A percentile compares a stretch with the other conserved stretches of the same genome.
phyloP scores from a whole-genome alignment of 345 rosid genomes.

The Arabidopsis thaliana region DNA sequence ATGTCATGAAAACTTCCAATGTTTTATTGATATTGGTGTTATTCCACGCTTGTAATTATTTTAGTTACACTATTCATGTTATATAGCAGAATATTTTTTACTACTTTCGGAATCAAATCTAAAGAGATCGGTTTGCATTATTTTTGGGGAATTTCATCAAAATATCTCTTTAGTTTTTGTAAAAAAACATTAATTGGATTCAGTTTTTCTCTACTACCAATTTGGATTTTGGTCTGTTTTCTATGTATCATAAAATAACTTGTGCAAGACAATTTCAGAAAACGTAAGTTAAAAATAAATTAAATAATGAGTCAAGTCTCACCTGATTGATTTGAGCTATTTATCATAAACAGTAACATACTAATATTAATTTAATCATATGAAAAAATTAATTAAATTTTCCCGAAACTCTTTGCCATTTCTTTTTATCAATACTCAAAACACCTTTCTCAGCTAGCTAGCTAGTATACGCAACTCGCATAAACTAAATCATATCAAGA shows the following conservation, averaged over 20 bases:
- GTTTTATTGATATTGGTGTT: background rate
- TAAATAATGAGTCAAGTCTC: too few relatives aligned
- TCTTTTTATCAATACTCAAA: background rate
- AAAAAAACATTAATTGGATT: too few relatives aligned
- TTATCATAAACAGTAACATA: too few relatives aligned
- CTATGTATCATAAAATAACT: too few relatives aligned
- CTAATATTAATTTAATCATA: too few relatives aligned
- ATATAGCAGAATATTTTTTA: background rate
- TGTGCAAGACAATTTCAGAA: background rate
- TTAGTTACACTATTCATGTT: background rate
- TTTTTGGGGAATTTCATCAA: too few relatives aligned
- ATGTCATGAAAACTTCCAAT: background rate
- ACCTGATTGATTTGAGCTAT: too few relatives aligned
- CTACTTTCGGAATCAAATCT: background rate
- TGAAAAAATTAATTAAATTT: too few relatives aligned
- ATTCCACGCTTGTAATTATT: background rate
- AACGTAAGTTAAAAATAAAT: background rate
- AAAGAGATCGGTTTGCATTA: background rate
- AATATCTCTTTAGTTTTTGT: too few relatives aligned
- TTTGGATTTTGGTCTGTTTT: too few relatives aligned
- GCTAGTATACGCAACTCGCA: background rate
- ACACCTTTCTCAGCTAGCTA: background rate
- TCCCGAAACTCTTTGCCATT: too few relatives aligned
- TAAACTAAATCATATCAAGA: constrained; percentile 14
- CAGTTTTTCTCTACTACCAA: too few relatives aligned